Evolutionary conservation across 1,284 basidiomycete genomes (phyloP), one percentile per base, ranked within the genome.

Genomic region (Boletus albobrunnescens): DNA sequence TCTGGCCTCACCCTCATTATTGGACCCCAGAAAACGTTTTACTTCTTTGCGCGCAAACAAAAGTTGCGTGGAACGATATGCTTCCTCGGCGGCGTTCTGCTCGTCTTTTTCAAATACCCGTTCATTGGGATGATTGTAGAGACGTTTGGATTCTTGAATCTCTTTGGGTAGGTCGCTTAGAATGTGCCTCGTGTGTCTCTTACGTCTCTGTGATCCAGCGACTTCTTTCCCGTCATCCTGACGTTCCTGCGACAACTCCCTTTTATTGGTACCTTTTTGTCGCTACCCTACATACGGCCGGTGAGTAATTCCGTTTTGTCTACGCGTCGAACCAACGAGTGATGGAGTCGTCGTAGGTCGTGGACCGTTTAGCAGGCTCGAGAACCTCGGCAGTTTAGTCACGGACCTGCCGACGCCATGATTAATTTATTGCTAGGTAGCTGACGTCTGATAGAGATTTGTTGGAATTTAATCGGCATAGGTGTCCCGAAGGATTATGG

Each of bases 141-240:
- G 73, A 91, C 87, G 14, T 89, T 99, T 63, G 96, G 94, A 28
- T 96, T 97, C 73, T 71, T 99, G 59, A 98, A 98, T 62, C 77
- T 99, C 32, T 99, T 99, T 63, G 96, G 95, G 95, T 99, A 65
- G 56, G 91, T 23, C 1, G 22, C 24, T 23, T 6, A 2, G 22
- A 6, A 6, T 0, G 2, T n/a, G 26, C 17, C 5, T n/a, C n/a
- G 12, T 43, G 17, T 13, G 41, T 49, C 32, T 46, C 53, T 53
- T 39, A 54, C 42, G 22, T 46, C 50, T 27, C 53, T 38, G 14
- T 27, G 22, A 35, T 53, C 44, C 71, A 99, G 95, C 40, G 95
- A 98, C 71, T 99, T 99, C 77, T 99, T 99, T 82, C 96, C 96
- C 6, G 95, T 98, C 49, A 91, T 99, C 50, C 76, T 99, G 49